These are phyloP conservation scores for Phytophthora nicotianae DNA, from an alignment of 352 stramenopile species.

Conservation along the genomic window DNA sequence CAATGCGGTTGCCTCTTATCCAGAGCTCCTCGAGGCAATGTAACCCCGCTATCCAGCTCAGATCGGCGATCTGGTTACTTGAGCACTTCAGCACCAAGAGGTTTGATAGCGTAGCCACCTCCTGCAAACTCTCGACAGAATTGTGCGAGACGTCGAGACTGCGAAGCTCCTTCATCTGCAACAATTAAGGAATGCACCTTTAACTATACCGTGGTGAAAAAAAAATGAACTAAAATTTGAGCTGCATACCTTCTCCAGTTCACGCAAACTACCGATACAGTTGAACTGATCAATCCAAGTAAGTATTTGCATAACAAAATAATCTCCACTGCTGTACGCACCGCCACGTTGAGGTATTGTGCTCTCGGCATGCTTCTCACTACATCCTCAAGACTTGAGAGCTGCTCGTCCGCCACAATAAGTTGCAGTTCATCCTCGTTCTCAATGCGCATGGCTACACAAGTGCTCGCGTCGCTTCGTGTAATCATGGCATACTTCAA, in stretches of 20 bases:
- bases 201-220: not conserved
- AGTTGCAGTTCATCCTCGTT: conserved; percentile 47
- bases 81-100: conserved; percentile 62
- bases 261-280: conserved; percentile 40
- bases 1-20: conserved; percentile 62
- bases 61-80: conserved; percentile 56
- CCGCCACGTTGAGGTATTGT: conserved; percentile 70
- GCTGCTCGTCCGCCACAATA: conserved; percentile 60
- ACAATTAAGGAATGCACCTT: not conserved
- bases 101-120: conserved; percentile 43
- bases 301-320: not conserved
- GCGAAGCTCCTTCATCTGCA: conserved; percentile 48
- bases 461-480: conserved; percentile 13
- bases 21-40: conserved; percentile 60
- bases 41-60: conserved; percentile 47
- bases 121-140: conserved; percentile 44
- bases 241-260: conserved; percentile 48
- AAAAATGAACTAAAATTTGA: not conserved
- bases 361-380: conserved; percentile 18
- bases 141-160: conserved; percentile 76
- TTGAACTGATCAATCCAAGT: conserved; percentile 59
- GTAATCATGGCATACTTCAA: not conserved
- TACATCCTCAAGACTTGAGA: conserved; percentile 39
- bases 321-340: conserved; percentile 23
- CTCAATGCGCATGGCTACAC: conserved; percentile 45